Base-by-base conservation (phyloP, 2,329 filamentous ascomycete species). In the Truncatella angustata region DNA sequence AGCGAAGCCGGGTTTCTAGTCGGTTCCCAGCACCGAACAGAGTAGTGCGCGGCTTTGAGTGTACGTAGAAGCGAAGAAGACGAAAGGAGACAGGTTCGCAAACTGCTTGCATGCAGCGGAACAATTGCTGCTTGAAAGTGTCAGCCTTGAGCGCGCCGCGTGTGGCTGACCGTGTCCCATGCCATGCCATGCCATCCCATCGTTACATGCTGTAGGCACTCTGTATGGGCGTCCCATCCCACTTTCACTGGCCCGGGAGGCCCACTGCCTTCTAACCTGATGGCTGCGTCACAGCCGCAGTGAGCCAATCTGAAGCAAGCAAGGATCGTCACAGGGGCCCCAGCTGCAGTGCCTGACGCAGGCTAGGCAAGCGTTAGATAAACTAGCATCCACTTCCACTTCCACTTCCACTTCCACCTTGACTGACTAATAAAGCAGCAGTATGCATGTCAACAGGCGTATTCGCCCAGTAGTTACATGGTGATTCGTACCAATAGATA, bases 131-230 rank as follows among this genome's bases (percentile, higher is more conserved):
- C 35, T 18, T 16, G 36, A 26, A 42, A 40, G 36, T 32, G 35
- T 40, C 47, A 50, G 36, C 47, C 47, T 50, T 50, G 47, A 49
- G 45, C 45, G 45, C 30, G 46, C 46, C 16, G 32, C 35, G 46
- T 23, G 46, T 49, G 46, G 46, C 46, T 49, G 43, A 28, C 36
- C 18, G 36, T 20, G 24, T 26, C 40, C 10, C n/a, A n/a, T n/a
- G n/a, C n/a, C n/a, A n/a, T n/a, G n/a, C n/a, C n/a, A n/a, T n/a
- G n/a, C n/a, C n/a, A n/a, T n/a, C n/a, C n/a, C n/a, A n/a, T n/a
- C n/a, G n/a, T n/a, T n/a, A n/a, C n/a, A n/a, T n/a, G n/a, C n/a
- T n/a, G 37, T 40, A 36, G 34, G 34, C 5, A 40, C 21, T 40
- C 40, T 23, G 40, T 30, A 47, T 36, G 16, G 16, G 18, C 10